phyloP scores from a whole-genome alignment of 805 yeast genomes.

The Starmerella floricola region DNA sequence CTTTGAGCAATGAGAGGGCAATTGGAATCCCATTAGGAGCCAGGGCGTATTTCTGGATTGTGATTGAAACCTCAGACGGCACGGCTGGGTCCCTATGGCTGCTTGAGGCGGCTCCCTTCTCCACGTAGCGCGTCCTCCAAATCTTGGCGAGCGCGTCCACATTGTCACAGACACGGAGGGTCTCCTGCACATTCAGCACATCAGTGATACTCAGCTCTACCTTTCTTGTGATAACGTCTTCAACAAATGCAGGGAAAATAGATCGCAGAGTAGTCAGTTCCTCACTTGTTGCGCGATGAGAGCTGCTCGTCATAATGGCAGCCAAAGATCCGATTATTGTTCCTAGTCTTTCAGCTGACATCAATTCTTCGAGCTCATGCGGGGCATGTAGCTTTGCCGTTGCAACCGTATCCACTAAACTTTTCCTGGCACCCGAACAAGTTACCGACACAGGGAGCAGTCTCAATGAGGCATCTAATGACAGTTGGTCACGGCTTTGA shows the following conservation, averaged over 20 bases:
- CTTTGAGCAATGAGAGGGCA: constrained; percentile 16
- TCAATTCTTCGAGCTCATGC: constrained; percentile 7
- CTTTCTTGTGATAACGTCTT: constrained; percentile 10
- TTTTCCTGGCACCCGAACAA: constrained; percentile 15
- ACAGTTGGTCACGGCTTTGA: constrained; percentile 4
- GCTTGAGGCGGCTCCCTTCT: neutral
- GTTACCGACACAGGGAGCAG: constrained; percentile 15
- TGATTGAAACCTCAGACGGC: constrained; percentile 6
- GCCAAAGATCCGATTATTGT: constrained; percentile 5
- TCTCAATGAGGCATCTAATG: constrained; percentile 16
- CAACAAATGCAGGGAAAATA: constrained; percentile 13
- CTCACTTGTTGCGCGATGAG: constrained; percentile 4
- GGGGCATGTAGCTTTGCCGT: constrained; percentile 15
- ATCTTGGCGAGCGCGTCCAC: neutral
- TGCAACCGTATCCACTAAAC: constrained; percentile 21
- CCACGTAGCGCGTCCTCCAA: neutral
- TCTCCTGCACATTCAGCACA: constrained; percentile 6
- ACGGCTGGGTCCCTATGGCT: neutral
- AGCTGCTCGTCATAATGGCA: constrained; percentile 1
- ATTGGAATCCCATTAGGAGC: constrained; percentile 17
- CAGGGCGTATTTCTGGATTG: constrained; percentile 15
- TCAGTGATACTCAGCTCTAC: constrained; percentile 2
- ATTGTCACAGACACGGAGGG: constrained; percentile 2
- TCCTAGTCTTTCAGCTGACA: constrained; percentile 1
- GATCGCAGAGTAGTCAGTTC: constrained; percentile 4